Evolutionary conservation across 2,329 filamentous ascomycete genomes (phyloP), one percentile per base, ranked within the genome.

Genomic region (Ploettnerulaceae sp.): DNA sequence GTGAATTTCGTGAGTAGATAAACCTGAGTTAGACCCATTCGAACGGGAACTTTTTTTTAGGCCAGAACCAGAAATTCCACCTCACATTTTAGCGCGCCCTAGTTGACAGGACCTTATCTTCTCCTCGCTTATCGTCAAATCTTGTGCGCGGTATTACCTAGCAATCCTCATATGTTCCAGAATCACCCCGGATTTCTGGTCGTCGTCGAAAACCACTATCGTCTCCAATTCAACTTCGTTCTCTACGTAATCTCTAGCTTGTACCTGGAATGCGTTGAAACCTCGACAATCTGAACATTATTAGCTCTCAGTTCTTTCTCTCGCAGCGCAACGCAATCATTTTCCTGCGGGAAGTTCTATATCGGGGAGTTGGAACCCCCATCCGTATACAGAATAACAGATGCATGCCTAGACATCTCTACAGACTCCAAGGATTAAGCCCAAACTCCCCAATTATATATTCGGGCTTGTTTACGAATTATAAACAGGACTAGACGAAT

Each of bases 161-260:
- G n/a, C n/a, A n/a, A n/a, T n/a, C n/a, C n/a, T n/a, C n/a, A n/a
- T n/a, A n/a, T n/a, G n/a, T n/a, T n/a, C n/a, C n/a, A n/a, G n/a
- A n/a, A n/a, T n/a, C n/a, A n/a, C n/a, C n/a, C n/a, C n/a, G n/a
- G n/a, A n/a, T n/a, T n/a, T n/a, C n/a, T n/a, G n/a, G n/a, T n/a
- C n/a, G n/a, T 86, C 3, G 89, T 89, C 59, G 73, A 88, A 57
- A 89, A 90, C 70, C 89, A 81, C 70, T 91, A 90, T 66, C 83
- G 77, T 47, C n/a, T n/a, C n/a, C n/a, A n/a, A n/a, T 74, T 76
- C 41, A 77, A 78, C 51, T 91, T 91, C 66, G 85, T 91, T 59
- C 80, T 91, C 45, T 91, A 88, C 77, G 86, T 91, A 66, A 75
- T 91, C 25, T 89, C 84, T 14, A 85, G 82, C 4, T 86, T 86